Evolutionary conservation across 306 rosid genomes (phyloP), one percentile per base, ranked within the genome.

Genomic region (Phaseolus lunatus): DNA sequence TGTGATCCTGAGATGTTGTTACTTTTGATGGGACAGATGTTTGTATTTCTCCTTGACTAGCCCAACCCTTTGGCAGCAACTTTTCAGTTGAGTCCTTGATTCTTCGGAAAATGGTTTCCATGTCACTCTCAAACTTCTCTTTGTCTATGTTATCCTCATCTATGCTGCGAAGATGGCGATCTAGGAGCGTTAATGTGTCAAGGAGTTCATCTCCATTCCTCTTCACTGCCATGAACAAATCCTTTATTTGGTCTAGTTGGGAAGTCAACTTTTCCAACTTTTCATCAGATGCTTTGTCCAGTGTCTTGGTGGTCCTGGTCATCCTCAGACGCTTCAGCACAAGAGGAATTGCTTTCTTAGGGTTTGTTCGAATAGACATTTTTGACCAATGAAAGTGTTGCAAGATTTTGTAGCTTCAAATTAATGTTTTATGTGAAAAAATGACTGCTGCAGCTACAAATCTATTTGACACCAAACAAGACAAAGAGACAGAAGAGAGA

Each of bases 271-370:
- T 4, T 18, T 18, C 4, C 48, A 64, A 37, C 7, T 67, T 67
- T 0, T 0, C 24, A 16, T 8, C 47, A 27, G 1, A 2, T 27
- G 41, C 15, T 27, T 13, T 5, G 11, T 65, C 31, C 3, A 6
- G 39, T 61, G 19, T 1, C 50, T 5, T 58, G 37, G 50, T 66
- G 18, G 0, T 12, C 47, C 6, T 11, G 2, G 5, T 67, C 35
- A 0, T 33, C 18, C 13, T 18, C 69, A 63, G 15, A 13, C 29
- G 70, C 48, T 4, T 64, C 70, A 64, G 49, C 48, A 64, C 4
- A 14, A 37, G 5, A 64, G 70, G 70, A 3, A 64, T 18, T 19
- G 70, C 70, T 64, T 64, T 64, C 70, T 9, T 64, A 7, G 70
- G n/a, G 27, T 64, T 18, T 9, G 70, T 64, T 64, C 67, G 12